phyloP scores from a whole-genome alignment of 2,329 filamentous ascomycete species.

The Drechslerella dactyloides region DNA sequence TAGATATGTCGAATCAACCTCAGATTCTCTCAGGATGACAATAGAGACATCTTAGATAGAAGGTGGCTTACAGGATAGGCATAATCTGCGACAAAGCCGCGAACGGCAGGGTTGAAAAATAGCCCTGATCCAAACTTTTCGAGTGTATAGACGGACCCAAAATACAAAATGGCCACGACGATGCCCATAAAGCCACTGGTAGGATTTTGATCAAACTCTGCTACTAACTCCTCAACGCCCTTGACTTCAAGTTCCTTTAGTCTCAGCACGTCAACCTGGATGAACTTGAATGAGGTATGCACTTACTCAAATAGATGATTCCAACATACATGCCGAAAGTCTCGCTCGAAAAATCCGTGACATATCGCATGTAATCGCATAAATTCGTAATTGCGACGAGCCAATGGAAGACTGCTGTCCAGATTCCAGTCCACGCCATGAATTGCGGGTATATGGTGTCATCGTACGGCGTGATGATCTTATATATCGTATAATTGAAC shows the following conservation, averaged over 20 bases:
- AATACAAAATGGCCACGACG: conserved; percentile 61
- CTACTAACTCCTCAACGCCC: conserved; percentile 65
- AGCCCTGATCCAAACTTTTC: conserved; percentile 62
- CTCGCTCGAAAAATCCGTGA: conserved; percentile 89
- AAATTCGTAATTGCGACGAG: conserved; percentile 73
- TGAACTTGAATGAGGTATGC: background rate
- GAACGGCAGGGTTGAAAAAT: conserved; percentile 60
- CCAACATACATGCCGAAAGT: conserved; percentile 71
- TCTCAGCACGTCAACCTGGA: background rate
- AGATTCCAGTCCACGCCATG: conserved; percentile 79
- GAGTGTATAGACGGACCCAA: conserved; percentile 56
- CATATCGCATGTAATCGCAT: conserved; percentile 86
- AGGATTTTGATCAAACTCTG: conserved; percentile 56
- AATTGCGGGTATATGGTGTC: conserved; percentile 62
- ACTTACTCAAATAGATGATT: conserved; percentile 49
- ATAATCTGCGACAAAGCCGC: conserved; percentile 63
- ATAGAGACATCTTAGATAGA: background rate
- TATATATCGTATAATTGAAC: conserved; percentile 68
- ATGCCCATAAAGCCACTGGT: conserved; percentile 56
- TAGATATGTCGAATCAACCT: conserved; percentile 47
- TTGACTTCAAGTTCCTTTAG: conserved; percentile 27
- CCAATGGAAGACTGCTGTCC: conserved; percentile 67
- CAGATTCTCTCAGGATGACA: background rate
- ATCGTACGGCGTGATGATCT: conserved; percentile 61
- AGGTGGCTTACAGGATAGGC: conserved; percentile 60